phyloP scores from a whole-genome alignment of 2,329 filamentous ascomycete species.

The Colletotrichum musae region DNA sequence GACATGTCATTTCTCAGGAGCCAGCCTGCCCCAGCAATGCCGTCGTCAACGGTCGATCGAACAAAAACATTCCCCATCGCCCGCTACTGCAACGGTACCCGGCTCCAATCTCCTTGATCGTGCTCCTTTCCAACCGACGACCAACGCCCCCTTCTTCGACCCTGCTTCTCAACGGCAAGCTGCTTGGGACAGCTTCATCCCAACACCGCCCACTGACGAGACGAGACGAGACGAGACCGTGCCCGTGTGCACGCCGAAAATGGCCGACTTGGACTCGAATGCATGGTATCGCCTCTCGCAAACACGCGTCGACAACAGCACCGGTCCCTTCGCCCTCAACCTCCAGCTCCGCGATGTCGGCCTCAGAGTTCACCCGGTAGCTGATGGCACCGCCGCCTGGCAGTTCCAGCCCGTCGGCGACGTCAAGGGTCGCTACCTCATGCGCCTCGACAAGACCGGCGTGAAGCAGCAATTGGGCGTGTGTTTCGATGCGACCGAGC shows the following conservation, averaged over 20 bases:
- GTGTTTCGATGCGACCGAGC: slow-evolving; percentile 47
- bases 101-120: slow-evolving; percentile 21
- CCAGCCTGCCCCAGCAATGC: slow-evolving; percentile 21
- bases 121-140: slow-evolving; percentile 2
- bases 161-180: slow-evolving; percentile 19
- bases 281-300: slow-evolving; percentile 54
- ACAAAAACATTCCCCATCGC: slow-evolving; percentile 37
- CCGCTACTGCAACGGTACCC: slow-evolving; percentile 34
- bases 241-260: slow-evolving; percentile 30
- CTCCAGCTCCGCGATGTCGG: slow-evolving; percentile 42
- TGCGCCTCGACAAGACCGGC: slow-evolving; percentile 49
- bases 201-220: slow-evolving; percentile 6
- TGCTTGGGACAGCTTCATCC: slow-evolving; percentile 20
- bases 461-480: slow-evolving; percentile 49
- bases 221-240: background rate
- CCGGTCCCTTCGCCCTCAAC: slow-evolving; percentile 43
- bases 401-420: slow-evolving; percentile 49
- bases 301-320: slow-evolving; percentile 49
- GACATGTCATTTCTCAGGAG: slow-evolving; percentile 36
- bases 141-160: slow-evolving; percentile 16
- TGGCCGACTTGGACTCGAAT: slow-evolving; percentile 49
- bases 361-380: slow-evolving; percentile 44
- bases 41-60: slow-evolving; percentile 25
- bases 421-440: slow-evolving; percentile 49
- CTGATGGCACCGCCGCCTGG: slow-evolving; percentile 43